phyloP scores from a whole-genome alignment of 345 rosid species.

The Arabis alpina region DNA sequence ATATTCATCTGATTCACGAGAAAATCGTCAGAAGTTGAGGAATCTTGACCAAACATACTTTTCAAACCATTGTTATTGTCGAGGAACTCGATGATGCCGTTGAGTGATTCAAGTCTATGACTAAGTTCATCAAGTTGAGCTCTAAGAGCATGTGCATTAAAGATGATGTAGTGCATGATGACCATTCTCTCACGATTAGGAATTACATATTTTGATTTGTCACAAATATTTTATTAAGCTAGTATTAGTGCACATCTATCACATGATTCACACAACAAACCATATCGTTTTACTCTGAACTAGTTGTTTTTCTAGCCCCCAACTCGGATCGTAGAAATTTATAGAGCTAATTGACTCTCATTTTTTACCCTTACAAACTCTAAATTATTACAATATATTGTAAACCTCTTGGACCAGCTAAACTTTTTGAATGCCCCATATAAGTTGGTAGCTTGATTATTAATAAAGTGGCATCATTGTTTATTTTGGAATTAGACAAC shows the following conservation, averaged over 20 bases:
- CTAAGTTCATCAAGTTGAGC: conserved; percentile 75
- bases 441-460: too few relatives aligned
- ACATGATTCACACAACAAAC: neutral
- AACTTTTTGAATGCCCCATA: too few relatives aligned
- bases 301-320: too few relatives aligned
- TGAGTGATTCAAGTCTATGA: conserved; percentile 69
- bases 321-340: too few relatives aligned
- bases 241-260: too few relatives aligned
- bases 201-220: neutral
- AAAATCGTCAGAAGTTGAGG: conserved; percentile 32
- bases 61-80: conserved; percentile 33
- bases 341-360: too few relatives aligned
- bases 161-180: conserved; percentile 46
- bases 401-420: too few relatives aligned
- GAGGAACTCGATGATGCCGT: conserved; percentile 62
- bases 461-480: too few relatives aligned
- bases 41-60: conserved; percentile 35
- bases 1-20: conserved; percentile 51
- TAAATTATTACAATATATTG: too few relatives aligned
- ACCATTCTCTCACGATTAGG: conserved; percentile 29
- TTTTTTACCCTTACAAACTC: too few relatives aligned
- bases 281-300: too few relatives aligned
- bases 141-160: conserved; percentile 62
- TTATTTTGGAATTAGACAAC: too few relatives aligned
- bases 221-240: conserved; percentile 15